Percentiles rank a stretch among this genome's conserved stretches.
phyloP scores from a whole-genome alignment of 345 rosid species.

The Clausena lansium region DNA sequence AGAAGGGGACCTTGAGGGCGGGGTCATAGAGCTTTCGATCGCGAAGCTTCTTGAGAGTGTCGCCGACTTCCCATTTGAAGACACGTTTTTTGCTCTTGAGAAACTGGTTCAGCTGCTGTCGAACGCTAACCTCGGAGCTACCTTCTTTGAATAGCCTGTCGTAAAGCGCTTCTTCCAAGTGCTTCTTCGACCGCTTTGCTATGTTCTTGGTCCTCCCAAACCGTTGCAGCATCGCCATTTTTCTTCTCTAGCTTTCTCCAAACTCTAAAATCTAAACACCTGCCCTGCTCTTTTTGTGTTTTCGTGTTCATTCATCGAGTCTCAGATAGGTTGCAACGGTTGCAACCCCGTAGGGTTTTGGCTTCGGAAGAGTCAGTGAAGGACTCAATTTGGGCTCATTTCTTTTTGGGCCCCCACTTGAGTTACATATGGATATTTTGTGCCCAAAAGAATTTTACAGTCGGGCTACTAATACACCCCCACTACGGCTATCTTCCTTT shows the following conservation, averaged over 20 bases:
- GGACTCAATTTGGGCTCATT: too few relatives aligned
- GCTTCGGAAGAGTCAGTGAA: too few relatives aligned
- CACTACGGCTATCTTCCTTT: too few relatives aligned
- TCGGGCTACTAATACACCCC: too few relatives aligned
- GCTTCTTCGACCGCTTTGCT: constrained; percentile 70
- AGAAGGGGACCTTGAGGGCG: constrained; percentile 64
- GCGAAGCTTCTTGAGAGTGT: constrained; percentile 84
- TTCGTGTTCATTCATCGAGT: too few relatives aligned
- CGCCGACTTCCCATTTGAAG: constrained; percentile 95
- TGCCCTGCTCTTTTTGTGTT: too few relatives aligned
- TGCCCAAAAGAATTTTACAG: too few relatives aligned
- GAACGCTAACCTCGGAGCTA: constrained; percentile 58
- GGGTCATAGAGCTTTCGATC: constrained; percentile 66
- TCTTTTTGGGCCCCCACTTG: too few relatives aligned
- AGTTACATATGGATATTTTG: too few relatives aligned
- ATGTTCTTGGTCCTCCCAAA: constrained; percentile 67
- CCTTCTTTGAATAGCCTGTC: constrained; percentile 72
- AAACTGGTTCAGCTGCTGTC: constrained; percentile 71
- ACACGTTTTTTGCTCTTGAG: constrained; percentile 81
- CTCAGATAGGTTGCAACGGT: too few relatives aligned
- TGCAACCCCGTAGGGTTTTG: too few relatives aligned
- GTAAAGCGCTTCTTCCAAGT: constrained; percentile 82
- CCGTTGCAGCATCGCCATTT: constrained; percentile 59
- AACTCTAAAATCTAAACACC: too few relatives aligned
- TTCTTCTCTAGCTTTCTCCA: not conserved